Conservation (phyloP, 2,329 filamentous ascomycete species). For the Pseudogymnoascus sp. region DNA sequence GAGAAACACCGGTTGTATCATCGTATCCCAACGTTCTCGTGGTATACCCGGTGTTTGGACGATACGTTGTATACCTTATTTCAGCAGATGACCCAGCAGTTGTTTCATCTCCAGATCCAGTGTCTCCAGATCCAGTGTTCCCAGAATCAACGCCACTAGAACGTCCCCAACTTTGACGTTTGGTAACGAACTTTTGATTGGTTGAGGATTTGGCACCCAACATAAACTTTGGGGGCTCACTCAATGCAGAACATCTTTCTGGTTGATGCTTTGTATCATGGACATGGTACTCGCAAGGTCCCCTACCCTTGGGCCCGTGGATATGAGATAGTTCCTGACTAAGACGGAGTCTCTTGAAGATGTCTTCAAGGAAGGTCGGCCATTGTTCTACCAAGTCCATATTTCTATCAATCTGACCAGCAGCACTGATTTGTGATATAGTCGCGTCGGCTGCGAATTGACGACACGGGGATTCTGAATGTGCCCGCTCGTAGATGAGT, state of each 20-base stretch:
- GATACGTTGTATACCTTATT: slow-evolving; percentile 1
- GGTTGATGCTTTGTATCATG: neutral
- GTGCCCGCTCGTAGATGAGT: slow-evolving; percentile 15
- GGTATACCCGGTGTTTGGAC: neutral
- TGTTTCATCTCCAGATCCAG: neutral
- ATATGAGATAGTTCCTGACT: neutral
- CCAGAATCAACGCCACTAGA: neutral
- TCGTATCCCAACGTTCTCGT: slow-evolving; percentile 3
- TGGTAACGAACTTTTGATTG: neutral
- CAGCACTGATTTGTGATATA: neutral
- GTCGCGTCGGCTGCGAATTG: slow-evolving; percentile 13
- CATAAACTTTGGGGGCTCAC: neutral
- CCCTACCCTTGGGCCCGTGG: neutral
- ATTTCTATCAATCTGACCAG: slow-evolving; percentile 3
- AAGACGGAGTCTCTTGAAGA: slow-evolving; percentile 6
- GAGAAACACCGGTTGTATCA: neutral
- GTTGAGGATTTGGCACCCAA: neutral
- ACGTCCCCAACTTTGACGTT: neutral
- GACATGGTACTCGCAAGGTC: neutral
- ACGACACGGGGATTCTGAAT: slow-evolving; percentile 12
- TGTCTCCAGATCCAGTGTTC: neutral
- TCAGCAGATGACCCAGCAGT: neutral
- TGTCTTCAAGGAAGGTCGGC: slow-evolving; percentile 3
- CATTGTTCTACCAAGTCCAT: slow-evolving; percentile 6
- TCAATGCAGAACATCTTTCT: neutral